phyloP scores from a whole-genome alignment of 345 rosid species.

The Pistacia atlantica region DNA sequence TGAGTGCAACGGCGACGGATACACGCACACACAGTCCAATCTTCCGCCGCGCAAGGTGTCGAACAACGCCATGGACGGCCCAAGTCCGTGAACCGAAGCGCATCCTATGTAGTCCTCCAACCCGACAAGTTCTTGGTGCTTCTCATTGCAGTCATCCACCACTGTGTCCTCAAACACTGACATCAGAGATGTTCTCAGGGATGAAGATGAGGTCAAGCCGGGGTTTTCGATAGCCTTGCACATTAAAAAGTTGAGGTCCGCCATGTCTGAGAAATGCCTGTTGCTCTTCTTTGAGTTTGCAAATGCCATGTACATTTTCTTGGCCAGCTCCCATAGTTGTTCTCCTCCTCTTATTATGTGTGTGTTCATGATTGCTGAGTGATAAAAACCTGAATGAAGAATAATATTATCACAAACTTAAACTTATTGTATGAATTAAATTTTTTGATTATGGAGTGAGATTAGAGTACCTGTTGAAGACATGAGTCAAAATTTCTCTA shows the following conservation, averaged over 20 bases:
- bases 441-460: too few species aligned
- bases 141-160: constrained; percentile 27
- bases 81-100: constrained; percentile 53
- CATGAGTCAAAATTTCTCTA: too few species aligned
- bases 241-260: constrained; percentile 59
- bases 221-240: constrained; percentile 56
- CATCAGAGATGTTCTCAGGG: constrained; percentile 43
- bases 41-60: constrained; percentile 47
- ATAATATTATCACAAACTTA: neutral
- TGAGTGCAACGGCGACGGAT: constrained; percentile 56
- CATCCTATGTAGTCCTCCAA: constrained; percentile 53
- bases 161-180: constrained; percentile 52
- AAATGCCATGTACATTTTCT: constrained; percentile 34
- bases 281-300: constrained; percentile 30
- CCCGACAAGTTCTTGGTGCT: constrained; percentile 27
- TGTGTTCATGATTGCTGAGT: constrained; percentile 48
- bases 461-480: too few species aligned
- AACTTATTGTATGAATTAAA: too few species aligned
- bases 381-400: constrained; percentile 47
- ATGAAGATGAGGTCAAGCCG: constrained; percentile 40
- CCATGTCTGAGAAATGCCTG: constrained; percentile 55
- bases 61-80: constrained; percentile 47
- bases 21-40: constrained; percentile 47
- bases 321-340: constrained; percentile 46
- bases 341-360: constrained; percentile 37